Evolutionary conservation across 352 stramenopile genomes (phyloP).

Genomic region (Phytopythium helicoides): DNA sequence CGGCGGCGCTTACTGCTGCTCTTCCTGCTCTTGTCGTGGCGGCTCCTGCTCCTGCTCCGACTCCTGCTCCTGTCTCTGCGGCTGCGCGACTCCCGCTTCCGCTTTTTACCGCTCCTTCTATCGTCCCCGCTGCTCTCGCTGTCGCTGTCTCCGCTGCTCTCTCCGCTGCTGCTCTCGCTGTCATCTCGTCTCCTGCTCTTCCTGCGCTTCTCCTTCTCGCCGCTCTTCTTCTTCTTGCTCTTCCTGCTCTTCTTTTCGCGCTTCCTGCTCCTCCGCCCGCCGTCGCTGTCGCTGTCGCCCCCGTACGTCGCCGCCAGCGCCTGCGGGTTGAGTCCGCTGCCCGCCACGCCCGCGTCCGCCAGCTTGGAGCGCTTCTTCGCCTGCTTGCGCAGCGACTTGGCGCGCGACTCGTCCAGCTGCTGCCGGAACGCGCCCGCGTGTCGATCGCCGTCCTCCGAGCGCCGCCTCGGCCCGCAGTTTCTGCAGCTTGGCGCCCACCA

Average conservation of each 20-base stretch:
- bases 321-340: slow-evolving; percentile 67
- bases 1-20: slow-evolving; percentile 4
- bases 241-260: slow-evolving; percentile 40
- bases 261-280: slow-evolving; percentile 10
- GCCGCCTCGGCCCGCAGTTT: slow-evolving; percentile 64
- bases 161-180: slow-evolving; percentile 13
- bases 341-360: slow-evolving; percentile 14
- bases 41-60: not conserved
- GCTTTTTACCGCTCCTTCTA: slow-evolving; percentile 29
- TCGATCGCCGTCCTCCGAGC: slow-evolving; percentile 31
- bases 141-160: slow-evolving; percentile 15
- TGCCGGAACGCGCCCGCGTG: slow-evolving; percentile 54
- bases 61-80: slow-evolving; percentile 2
- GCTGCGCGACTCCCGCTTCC: too few species aligned
- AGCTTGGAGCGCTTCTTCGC: slow-evolving; percentile 35
- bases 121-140: slow-evolving; percentile 3
- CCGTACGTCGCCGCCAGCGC: slow-evolving; percentile 63
- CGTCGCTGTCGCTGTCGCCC: slow-evolving; percentile 24
- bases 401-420: slow-evolving; percentile 61
- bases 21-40: not conserved
- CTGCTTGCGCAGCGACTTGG: slow-evolving; percentile 57
- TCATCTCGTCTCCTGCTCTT: slow-evolving; percentile 10
- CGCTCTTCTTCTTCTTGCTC: slow-evolving; percentile 41
- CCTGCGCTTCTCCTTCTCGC: slow-evolving; percentile 17
- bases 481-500: slow-evolving; percentile 65